Evolutionary conservation across 768 basidiomycete species (phyloP).

Genomic region (Crepidotus variabilis): DNA sequence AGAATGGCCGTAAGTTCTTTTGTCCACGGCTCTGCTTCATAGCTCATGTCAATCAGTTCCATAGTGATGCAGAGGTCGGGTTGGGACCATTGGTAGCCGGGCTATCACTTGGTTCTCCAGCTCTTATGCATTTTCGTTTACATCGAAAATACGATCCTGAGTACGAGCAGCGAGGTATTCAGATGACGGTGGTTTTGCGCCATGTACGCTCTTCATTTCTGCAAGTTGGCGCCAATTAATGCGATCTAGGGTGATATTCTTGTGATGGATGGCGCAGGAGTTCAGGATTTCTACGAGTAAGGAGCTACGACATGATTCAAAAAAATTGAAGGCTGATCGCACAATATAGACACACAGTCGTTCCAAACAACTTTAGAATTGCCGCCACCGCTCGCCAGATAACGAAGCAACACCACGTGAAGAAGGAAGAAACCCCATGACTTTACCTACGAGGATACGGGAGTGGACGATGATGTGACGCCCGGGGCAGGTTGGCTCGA

Average conservation of each 20-base stretch:
- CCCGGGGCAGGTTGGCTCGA: conserved; percentile 18
- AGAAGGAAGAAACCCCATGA: not conserved
- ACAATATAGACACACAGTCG: conserved; percentile 60
- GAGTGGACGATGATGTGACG: conserved; percentile 21
- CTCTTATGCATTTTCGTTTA: conserved; percentile 75
- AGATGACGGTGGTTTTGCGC: conserved; percentile 55
- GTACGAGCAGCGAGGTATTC: conserved; percentile 29
- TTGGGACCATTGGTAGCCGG: conserved; percentile 73
- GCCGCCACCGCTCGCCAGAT: conserved; percentile 78
- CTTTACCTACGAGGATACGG: conserved; percentile 14
- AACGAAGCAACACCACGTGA: conserved; percentile 23
- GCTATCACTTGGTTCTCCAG: conserved; percentile 72
- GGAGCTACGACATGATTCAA: conserved; percentile 15
- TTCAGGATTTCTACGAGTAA: conserved; percentile 73
- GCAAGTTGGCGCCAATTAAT: not conserved
- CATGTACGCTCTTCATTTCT: conserved; percentile 46
- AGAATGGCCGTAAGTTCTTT: conserved; percentile 68
- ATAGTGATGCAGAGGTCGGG: conserved; percentile 74
- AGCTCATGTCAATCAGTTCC: conserved; percentile 47
- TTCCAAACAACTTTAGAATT: conserved; percentile 73
- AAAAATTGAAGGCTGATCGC: not conserved
- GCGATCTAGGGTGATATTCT: conserved; percentile 63
- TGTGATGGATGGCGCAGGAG: conserved; percentile 68
- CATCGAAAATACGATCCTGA: conserved; percentile 32
- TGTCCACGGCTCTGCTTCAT: not conserved